Evolutionary conservation across 140 eudicot species (phyloP).

Genomic region (Oenanthe javanica): DNA sequence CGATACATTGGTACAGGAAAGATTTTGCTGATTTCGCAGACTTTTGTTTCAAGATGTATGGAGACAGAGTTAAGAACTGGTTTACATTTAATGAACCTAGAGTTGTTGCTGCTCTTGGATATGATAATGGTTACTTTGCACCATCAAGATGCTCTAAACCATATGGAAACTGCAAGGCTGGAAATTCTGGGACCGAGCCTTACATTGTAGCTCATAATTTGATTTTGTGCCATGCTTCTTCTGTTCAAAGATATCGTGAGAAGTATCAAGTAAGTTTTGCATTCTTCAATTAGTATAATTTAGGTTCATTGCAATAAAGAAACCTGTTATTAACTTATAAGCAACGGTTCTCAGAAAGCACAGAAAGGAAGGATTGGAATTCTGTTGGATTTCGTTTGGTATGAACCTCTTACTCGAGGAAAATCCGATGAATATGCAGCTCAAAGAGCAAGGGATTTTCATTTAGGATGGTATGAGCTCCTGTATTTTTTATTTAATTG

Average conservation of each 20-base stretch:
- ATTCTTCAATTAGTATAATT: not conserved
- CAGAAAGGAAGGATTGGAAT: constrained; percentile 87
- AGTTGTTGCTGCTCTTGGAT: constrained; percentile 89
- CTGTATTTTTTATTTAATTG: not conserved
- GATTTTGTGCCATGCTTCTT: constrained; percentile 71
- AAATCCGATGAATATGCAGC: constrained; percentile 73
- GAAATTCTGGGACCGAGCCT: constrained; percentile 81
- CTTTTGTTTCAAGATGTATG: constrained; percentile 87
- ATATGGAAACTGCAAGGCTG: constrained; percentile 76
- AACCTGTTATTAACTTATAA: not conserved
- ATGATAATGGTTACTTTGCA: constrained; percentile 67
- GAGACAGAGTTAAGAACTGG: constrained; percentile 95
- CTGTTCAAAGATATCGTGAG: constrained; percentile 76
- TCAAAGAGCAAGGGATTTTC: constrained; percentile 94
- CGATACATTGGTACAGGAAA: constrained; percentile 33
- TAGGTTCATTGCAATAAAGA: not conserved
- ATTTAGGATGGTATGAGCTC: constrained; percentile 65
- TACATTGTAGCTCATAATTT: constrained; percentile 75
- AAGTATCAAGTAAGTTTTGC: constrained; percentile 61
- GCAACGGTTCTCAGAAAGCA: constrained; percentile 30
- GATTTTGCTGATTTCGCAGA: constrained; percentile 92
- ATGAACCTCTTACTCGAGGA: constrained; percentile 75
- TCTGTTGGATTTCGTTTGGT: constrained; percentile 88
- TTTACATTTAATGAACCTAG: constrained; percentile 87
- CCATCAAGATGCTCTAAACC: constrained; percentile 88